Evolutionary conservation across 2,329 filamentous ascomycete genomes (phyloP).

Genomic region (Fusarium equiseti): DNA sequence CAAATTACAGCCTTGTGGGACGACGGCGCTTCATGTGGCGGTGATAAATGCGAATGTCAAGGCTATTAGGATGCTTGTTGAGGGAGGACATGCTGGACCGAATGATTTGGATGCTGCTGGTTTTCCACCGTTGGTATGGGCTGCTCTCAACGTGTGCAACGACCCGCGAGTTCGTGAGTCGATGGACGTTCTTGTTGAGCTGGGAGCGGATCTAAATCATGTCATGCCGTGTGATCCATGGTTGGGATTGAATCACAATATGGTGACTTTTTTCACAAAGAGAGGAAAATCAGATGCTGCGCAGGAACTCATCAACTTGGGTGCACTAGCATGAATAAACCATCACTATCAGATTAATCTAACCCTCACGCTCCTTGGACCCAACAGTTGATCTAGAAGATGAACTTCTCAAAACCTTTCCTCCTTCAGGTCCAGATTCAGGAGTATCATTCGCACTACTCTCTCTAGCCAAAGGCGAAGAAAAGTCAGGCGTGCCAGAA

Average conservation of each 20-base stretch:
- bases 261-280: not conserved
- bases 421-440: conserved; percentile 40
- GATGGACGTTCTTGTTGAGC: conserved; percentile 22
- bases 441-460: conserved; percentile 52
- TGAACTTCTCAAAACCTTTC: conserved; percentile 42
- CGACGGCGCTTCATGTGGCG: conserved; percentile 23
- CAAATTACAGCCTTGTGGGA: conserved; percentile 7
- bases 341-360: not conserved
- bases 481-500: conserved; percentile 66
- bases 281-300: conserved; percentile 11
- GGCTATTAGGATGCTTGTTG: conserved; percentile 9
- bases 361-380: conserved; percentile 29
- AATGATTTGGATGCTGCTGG: conserved; percentile 23
- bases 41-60: conserved; percentile 18
- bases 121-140: conserved; percentile 29
- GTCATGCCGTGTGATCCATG: conserved; percentile 17
- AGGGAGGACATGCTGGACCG: conserved; percentile 20
- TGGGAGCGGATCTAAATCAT: conserved; percentile 19
- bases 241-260: conserved; percentile 5
- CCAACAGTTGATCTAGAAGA: conserved; percentile 41
- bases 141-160: conserved; percentile 7
- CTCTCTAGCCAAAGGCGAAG: conserved; percentile 66
- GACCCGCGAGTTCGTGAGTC: not conserved
- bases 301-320: conserved; percentile 4
- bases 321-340: conserved; percentile 1